A percentile compares a stretch with the other conserved stretches of the same genome.
Conservation (phyloP, 1,284 basidiomycete species). For the Peniophora sp. region DNA sequence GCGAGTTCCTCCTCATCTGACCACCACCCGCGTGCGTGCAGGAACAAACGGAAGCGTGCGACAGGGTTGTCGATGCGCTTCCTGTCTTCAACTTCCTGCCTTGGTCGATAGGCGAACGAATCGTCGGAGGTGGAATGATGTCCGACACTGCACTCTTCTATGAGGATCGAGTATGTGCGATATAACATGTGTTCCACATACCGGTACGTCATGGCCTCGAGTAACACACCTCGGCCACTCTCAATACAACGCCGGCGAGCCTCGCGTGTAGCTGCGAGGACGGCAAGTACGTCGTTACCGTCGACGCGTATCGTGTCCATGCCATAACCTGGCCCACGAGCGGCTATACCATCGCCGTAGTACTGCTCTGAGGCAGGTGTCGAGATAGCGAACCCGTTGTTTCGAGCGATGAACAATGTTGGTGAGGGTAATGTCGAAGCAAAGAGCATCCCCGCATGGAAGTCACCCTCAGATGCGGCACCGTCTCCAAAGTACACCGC, state of each 20-base stretch:
- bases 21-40: slow-evolving; percentile 88
- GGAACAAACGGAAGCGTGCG: slow-evolving; percentile 74
- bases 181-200: slow-evolving; percentile 19
- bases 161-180: slow-evolving; percentile 2
- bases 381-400: slow-evolving; percentile 92
- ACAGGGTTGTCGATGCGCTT: slow-evolving; percentile 88
- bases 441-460: slow-evolving; percentile 72
- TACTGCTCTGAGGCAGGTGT: slow-evolving; percentile 89
- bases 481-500: slow-evolving; percentile 89
- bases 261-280: slow-evolving; percentile 75
- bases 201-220: slow-evolving; percentile 93
- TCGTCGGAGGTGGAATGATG: slow-evolving; percentile 95
- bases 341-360: slow-evolving; percentile 88
- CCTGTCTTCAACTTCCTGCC: slow-evolving; percentile 81
- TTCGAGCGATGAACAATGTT: slow-evolving; percentile 70
- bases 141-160: slow-evolving; percentile 51
- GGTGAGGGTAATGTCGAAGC: slow-evolving; percentile 72
- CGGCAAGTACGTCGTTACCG: slow-evolving; percentile 90
- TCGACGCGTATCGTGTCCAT: slow-evolving; percentile 88
- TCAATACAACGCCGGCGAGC: slow-evolving; percentile 73
- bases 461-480: slow-evolving; percentile 73
- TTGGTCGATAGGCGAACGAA: slow-evolving; percentile 82
- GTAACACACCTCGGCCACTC: slow-evolving; percentile 75
- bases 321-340: slow-evolving; percentile 90
- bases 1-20: slow-evolving; percentile 66